Conservation (phyloP, 1,284 basidiomycete genomes). For the Melampsora americana region DNA sequence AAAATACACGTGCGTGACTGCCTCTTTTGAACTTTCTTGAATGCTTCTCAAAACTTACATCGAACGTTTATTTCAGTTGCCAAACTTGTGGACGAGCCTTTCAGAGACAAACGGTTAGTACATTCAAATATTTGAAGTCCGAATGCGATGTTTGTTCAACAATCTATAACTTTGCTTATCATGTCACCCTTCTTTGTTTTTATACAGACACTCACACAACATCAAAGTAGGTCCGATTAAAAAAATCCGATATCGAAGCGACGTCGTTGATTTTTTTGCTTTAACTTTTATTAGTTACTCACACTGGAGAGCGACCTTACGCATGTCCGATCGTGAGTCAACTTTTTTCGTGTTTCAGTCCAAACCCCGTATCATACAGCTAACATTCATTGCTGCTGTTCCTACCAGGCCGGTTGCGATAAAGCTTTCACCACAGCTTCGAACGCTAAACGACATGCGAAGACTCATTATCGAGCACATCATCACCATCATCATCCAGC, state of each 20-base stretch:
- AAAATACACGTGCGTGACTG: background rate
- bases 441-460: slow-evolving; percentile 36
- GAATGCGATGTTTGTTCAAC: background rate
- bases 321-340: slow-evolving; percentile 32
- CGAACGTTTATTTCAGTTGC: slow-evolving; percentile 11
- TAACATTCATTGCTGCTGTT: background rate
- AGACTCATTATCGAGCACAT: slow-evolving; percentile 25
- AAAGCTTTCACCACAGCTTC: slow-evolving; percentile 42
- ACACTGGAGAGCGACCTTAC: slow-evolving; percentile 38
- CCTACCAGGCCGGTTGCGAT: slow-evolving; percentile 20
- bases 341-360: background rate
- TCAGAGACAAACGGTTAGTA: slow-evolving; percentile 37
- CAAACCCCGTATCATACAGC: background rate
- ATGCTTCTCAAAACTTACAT: background rate
- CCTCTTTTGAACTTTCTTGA: background rate
- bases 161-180: background rate
- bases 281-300: slow-evolving; percentile 27
- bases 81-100: slow-evolving; percentile 37
- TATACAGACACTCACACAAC: slow-evolving; percentile 32
- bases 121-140: background rate
- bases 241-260: background rate
- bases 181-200: background rate
- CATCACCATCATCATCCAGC: slow-evolving; percentile 9
- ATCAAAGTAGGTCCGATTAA: slow-evolving; percentile 23
- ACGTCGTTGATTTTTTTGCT: background rate